Evolutionary conservation across 176 grass and related monocot genomes (phyloP).

Genomic region (Oryza nivara): DNA sequence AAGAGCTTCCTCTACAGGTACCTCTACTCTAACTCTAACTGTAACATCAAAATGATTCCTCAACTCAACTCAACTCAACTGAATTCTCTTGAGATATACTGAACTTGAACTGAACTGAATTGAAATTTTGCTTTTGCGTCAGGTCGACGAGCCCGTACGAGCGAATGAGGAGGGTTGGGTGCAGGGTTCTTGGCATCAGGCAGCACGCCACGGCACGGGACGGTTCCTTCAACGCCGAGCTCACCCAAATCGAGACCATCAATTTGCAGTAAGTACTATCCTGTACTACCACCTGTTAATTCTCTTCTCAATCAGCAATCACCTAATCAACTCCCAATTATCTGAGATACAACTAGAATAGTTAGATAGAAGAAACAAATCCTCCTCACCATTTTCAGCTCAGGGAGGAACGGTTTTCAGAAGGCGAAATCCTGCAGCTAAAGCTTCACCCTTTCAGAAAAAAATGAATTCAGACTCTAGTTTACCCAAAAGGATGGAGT

Average conservation of each 20-base stretch:
- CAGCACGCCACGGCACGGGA: slow-evolving; percentile 47
- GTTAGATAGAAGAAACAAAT: neutral
- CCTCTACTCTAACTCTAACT: neutral
- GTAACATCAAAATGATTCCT: neutral
- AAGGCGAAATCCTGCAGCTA: neutral
- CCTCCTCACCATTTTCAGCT: neutral
- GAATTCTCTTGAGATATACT: neutral
- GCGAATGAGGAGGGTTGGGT: slow-evolving; percentile 54
- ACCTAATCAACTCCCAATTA: neutral
- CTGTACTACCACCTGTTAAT: too few relatives aligned
- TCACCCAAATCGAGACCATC: slow-evolving; percentile 79
- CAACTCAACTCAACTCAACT: neutral
- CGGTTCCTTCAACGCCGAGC: slow-evolving; percentile 70
- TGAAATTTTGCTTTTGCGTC: neutral
- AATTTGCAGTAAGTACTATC: slow-evolving; percentile 53
- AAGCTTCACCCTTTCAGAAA: neutral
- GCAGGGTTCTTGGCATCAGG: slow-evolving; percentile 81
- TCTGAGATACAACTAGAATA: neutral
- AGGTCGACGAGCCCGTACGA: slow-evolving; percentile 52
- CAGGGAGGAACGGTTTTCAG: neutral
- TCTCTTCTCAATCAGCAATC: neutral
- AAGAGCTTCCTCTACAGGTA: slow-evolving; percentile 87
- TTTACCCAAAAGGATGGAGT: neutral
- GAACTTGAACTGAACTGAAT: neutral
- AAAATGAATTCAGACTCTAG: neutral